Evolutionary conservation across 2,329 filamentous ascomycete species (phyloP), one percentile per base, ranked within the genome.

Genomic region (Trichophyton simii): DNA sequence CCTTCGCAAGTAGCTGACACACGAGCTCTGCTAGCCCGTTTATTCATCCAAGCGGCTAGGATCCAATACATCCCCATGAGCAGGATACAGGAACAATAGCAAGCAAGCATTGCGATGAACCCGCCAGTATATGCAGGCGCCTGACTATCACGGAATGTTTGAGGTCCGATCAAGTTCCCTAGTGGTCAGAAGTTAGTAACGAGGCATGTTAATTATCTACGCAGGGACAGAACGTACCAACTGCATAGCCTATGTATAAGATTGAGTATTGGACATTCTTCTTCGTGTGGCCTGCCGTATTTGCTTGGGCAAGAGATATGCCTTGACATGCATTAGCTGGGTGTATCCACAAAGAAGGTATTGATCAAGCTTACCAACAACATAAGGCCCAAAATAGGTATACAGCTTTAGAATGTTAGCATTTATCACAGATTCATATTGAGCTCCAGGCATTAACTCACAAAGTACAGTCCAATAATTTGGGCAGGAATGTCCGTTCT

Each of bases 151-250:
- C 71, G 68, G 63, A 77, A 77, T 0, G 73, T 76, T 64, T 76
- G 75, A 0, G 75, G 75, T 0, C 75, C 76, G 58, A 77, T 76
- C 1, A 77, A 64, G 62, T 77, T 77, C 3, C 73, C 67, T 66
- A 42, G 9, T 13, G 20, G 46, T 52, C 5, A 13, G 8, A 4
- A 3, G 13, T 52, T 28, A 52, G 46, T 52, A 52, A 22, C n/a
- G 9, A 48, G 7, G 3, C 3, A 13, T 25, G 11, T 25, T 28
- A 7, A 25, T 31, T 15, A 15, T 11, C 18, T 20, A 11, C 5
- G 3, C 4, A 52, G 13, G 20, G 3, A 3, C 8, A 4, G 11
- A 5, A 50, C 64, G 28, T 63, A 65, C 73, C 74, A 1, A 74
- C 70, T 2, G 72, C 72, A 61, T 74, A 77, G 3, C 72, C 75